A percentile compares a stretch with the other conserved stretches of the same genome.
phyloP scores from a whole-genome alignment of 441 rosid species.

The Brassica balearica region DNA sequence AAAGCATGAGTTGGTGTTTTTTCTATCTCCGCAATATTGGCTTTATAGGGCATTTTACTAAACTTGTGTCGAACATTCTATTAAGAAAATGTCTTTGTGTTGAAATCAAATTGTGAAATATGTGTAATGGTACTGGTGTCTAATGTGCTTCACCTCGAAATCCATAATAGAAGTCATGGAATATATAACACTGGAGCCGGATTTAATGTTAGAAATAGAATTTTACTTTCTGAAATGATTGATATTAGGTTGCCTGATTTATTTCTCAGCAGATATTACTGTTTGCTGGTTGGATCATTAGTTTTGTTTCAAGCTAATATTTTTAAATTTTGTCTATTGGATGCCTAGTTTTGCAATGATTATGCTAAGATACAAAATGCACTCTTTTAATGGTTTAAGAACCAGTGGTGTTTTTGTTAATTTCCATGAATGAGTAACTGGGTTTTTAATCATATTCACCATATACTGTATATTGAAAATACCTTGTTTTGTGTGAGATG shows the following conservation, averaged over 20 bases:
- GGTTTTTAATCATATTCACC: not conserved
- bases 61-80: not conserved
- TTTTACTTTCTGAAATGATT: not conserved
- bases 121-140: not conserved
- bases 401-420: not conserved
- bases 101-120: constrained; percentile 3
- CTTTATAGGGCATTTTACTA: not conserved
- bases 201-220: not conserved
- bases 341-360: not conserved
- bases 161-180: not conserved
- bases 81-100: constrained; percentile 5
- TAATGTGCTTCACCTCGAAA: not conserved
- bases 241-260: not conserved
- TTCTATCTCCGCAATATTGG: not conserved
- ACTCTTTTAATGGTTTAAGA: not conserved
- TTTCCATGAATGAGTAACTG: not conserved
- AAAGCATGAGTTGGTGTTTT: not conserved
- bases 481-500: not conserved
- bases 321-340: not conserved
- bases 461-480: not conserved
- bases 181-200: not conserved
- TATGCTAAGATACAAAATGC: not conserved
- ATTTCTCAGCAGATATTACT: not conserved
- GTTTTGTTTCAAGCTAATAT: not conserved
- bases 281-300: not conserved